These are phyloP conservation scores for Entomortierella lignicola DNA, from an alignment of 192 early-diverging fungal species.

Conservation along the genomic window DNA sequence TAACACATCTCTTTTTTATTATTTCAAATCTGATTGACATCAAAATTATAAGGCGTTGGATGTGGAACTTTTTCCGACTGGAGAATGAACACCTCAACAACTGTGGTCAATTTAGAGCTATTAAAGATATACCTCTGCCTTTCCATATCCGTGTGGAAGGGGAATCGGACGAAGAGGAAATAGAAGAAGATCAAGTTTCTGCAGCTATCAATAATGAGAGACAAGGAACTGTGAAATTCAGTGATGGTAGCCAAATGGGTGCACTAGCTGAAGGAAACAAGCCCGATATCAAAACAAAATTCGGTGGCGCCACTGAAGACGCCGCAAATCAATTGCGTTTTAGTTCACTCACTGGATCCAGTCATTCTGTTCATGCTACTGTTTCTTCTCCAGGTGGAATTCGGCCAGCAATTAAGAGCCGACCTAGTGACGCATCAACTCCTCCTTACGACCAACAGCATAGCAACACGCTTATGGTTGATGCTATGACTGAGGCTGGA, in stretches of 20 bases:
- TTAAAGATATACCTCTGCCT: slow-evolving; percentile 84
- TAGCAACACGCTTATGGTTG: slow-evolving; percentile 35
- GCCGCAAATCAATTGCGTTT: no score
- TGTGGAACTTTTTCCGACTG: slow-evolving; percentile 86
- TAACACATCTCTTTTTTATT: not conserved
- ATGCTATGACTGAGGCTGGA: slow-evolving; percentile 36
- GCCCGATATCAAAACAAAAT: no score
- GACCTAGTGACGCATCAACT: no score
- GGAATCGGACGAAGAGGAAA: slow-evolving; percentile 9
- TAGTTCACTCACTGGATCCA: not conserved
- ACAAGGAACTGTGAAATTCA: not conserved
- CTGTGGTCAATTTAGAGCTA: slow-evolving; percentile 82
- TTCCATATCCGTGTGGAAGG: slow-evolving; percentile 58
- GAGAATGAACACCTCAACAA: slow-evolving; percentile 88
- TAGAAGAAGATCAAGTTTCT: not conserved
- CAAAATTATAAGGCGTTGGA: slow-evolving; percentile 75
- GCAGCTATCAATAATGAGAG: not conserved
- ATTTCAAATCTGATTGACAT: not conserved
- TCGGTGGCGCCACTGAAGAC: not conserved
- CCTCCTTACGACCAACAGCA: not conserved
- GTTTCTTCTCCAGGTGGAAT: not conserved
- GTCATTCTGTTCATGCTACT: not conserved
- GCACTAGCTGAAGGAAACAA: not conserved
- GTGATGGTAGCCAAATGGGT: not conserved
- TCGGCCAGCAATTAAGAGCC: no score